Conservation (phyloP, 306 rosid species). For the Quercus suber region DNA sequence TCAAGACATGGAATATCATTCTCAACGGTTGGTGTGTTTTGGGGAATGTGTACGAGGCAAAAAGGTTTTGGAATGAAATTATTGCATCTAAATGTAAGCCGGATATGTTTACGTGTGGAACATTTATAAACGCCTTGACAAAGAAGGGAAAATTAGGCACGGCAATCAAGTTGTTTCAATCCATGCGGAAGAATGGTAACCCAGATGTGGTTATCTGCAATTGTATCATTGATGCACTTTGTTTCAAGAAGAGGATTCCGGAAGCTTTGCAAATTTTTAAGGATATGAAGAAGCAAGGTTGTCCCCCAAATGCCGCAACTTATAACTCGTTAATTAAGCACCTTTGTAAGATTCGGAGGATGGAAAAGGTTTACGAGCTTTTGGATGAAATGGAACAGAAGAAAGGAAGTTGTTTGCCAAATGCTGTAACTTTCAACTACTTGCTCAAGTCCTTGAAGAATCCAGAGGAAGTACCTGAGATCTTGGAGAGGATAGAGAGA, state of each 20-base stretch:
- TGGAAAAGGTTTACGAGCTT: slow-evolving; percentile 60
- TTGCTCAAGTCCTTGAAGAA: slow-evolving; percentile 56
- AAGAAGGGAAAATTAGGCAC: slow-evolving; percentile 74
- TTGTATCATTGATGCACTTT: slow-evolving; percentile 69
- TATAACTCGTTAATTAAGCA: slow-evolving; percentile 68
- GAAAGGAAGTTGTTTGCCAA: slow-evolving; percentile 53
- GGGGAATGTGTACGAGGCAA: slow-evolving; percentile 66
- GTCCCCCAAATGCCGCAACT: slow-evolving; percentile 55
- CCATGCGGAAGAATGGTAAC: slow-evolving; percentile 59
- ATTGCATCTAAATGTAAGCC: slow-evolving; percentile 59
- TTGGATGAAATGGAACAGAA: slow-evolving; percentile 62
- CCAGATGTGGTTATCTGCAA: slow-evolving; percentile 71
- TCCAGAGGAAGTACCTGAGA: slow-evolving; percentile 46
- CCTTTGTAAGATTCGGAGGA: slow-evolving; percentile 57
- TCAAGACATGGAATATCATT: slow-evolving; percentile 68
- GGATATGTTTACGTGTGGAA: slow-evolving; percentile 59
- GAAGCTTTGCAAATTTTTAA: slow-evolving; percentile 57
- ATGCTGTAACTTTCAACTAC: slow-evolving; percentile 51
- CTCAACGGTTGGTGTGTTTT: slow-evolving; percentile 89
- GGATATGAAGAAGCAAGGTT: slow-evolving; percentile 54
- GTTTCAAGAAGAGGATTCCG: slow-evolving; percentile 92
- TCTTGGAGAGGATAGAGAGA: slow-evolving; percentile 60
- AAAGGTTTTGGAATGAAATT: slow-evolving; percentile 75
- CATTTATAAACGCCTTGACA: slow-evolving; percentile 67
- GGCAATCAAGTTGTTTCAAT: slow-evolving; percentile 57